These are phyloP conservation scores for Mycogone perniciosa DNA, from an alignment of 2,329 filamentous ascomycete species.

Conservation along the genomic window DNA sequence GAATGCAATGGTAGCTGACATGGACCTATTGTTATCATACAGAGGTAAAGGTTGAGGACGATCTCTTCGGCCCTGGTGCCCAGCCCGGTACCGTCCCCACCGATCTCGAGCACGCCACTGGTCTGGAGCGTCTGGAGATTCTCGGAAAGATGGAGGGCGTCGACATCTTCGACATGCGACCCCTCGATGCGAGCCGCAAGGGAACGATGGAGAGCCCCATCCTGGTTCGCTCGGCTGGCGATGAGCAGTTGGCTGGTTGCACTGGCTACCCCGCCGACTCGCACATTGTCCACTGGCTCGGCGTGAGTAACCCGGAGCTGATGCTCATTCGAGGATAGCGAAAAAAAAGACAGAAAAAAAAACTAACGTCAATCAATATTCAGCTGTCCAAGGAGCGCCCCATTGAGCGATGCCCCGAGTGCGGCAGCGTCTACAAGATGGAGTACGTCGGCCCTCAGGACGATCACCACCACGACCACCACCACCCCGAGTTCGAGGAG, in stretches of 20 bases:
- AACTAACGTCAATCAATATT: neutral
- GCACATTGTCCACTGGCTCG: conserved; percentile 85
- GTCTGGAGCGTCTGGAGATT: conserved; percentile 97
- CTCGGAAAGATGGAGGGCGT: conserved; percentile 98
- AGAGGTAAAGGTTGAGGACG: conserved; percentile 80
- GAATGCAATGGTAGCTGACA: neutral
- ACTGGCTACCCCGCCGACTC: conserved; percentile 91
- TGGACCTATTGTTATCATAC: conserved; percentile 16
- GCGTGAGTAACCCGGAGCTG: conserved; percentile 50
- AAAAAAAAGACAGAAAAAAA: neutral
- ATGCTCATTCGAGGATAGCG: neutral
- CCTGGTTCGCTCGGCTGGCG: conserved; percentile 80
- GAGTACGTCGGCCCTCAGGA: conserved; percentile 85
- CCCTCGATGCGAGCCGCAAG: conserved; percentile 81
- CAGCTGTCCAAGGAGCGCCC: conserved; percentile 85
- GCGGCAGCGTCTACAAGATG: conserved; percentile 96
- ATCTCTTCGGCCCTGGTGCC: conserved; percentile 81
- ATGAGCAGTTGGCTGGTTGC: conserved; percentile 96
- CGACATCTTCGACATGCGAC: conserved; percentile 97
- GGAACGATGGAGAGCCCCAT: conserved; percentile 93
- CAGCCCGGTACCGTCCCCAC: conserved; percentile 77
- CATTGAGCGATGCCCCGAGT: conserved; percentile 92
- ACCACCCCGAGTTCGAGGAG: conserved; percentile 60
- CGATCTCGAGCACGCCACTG: conserved; percentile 92
- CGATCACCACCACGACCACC: conserved; percentile 52